Evolutionary conservation across 768 basidiomycete species (phyloP).

Genomic region (Boletus subparvulus): DNA sequence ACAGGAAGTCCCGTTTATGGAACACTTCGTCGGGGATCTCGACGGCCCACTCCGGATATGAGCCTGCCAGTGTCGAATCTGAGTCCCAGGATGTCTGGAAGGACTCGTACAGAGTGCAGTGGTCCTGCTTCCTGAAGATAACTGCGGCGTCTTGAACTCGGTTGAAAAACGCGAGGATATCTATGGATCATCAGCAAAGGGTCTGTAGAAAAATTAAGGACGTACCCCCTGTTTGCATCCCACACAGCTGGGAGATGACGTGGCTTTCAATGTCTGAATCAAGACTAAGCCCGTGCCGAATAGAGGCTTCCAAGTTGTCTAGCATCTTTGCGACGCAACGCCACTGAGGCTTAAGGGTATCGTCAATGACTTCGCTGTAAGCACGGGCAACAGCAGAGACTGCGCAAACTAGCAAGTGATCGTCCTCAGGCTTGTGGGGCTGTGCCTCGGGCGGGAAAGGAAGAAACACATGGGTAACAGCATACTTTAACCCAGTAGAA

Average conservation of each 20-base stretch:
- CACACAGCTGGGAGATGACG: background rate
- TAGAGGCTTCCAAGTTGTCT: background rate
- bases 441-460: too few relatives aligned
- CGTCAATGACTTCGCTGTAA: too few relatives aligned
- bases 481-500: too few relatives aligned
- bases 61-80: slow-evolving; percentile 31
- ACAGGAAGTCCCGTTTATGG: too few relatives aligned
- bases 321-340: slow-evolving; percentile 4
- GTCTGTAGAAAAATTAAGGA: background rate
- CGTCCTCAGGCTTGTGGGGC: too few relatives aligned
- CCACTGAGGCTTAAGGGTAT: background rate
- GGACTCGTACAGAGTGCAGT: slow-evolving; percentile 35
- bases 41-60: too few relatives aligned
- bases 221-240: background rate
- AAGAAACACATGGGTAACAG: too few relatives aligned
- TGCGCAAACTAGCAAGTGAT: too few relatives aligned
- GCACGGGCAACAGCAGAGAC: too few relatives aligned
- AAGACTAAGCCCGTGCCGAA: too few relatives aligned
- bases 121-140: slow-evolving; percentile 29
- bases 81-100: too few relatives aligned
- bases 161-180: slow-evolving; percentile 37
- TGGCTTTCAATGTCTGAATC: background rate
- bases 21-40: too few relatives aligned
- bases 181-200: slow-evolving; percentile 20
- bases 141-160: slow-evolving; percentile 16